Evolutionary conservation across 2,329 filamentous ascomycete species (phyloP).

Genomic region (Dactylellina drechsleri): DNA sequence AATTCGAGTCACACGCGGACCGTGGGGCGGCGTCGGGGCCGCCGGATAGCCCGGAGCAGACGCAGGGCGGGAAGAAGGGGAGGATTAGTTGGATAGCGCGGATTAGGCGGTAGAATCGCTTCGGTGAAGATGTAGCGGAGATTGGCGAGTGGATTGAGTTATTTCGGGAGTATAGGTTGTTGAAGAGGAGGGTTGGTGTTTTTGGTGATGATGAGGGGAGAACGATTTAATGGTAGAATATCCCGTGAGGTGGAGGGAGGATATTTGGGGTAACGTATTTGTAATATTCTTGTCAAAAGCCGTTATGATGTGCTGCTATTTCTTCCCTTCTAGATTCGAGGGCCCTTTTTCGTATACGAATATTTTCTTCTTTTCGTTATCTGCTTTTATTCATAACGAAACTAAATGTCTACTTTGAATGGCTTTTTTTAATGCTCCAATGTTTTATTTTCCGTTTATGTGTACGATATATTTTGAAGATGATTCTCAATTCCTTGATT

Average conservation of each 20-base stretch:
- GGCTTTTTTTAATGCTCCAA: neutral
- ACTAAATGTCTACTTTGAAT: neutral
- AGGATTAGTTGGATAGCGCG: constrained; percentile 48
- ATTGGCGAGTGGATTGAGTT: constrained; percentile 15
- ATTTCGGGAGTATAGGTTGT: constrained; percentile 22
- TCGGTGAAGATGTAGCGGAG: constrained; percentile 66
- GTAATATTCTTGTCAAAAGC: neutral
- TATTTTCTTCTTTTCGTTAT: neutral
- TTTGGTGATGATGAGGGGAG: constrained; percentile 1
- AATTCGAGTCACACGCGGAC: constrained; percentile 15
- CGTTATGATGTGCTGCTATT: neutral
- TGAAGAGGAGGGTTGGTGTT: constrained; percentile 13
- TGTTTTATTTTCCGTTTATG: neutral
- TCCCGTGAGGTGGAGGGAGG: too few species aligned
- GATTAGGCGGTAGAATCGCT: constrained; percentile 50
- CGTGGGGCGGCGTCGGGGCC: neutral
- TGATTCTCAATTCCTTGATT: neutral
- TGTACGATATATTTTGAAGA: constrained; percentile 17
- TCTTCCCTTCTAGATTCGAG: neutral
- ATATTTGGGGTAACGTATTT: neutral
- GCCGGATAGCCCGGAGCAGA: constrained; percentile 11
- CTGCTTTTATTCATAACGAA: too few species aligned
- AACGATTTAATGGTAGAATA: neutral
- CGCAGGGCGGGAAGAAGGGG: constrained; percentile 24
- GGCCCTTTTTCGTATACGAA: too few species aligned